These are phyloP conservation scores for Verticillium longisporum DNA, from an alignment of 2,329 filamentous ascomycete genomes.

Conservation along the genomic window DNA sequence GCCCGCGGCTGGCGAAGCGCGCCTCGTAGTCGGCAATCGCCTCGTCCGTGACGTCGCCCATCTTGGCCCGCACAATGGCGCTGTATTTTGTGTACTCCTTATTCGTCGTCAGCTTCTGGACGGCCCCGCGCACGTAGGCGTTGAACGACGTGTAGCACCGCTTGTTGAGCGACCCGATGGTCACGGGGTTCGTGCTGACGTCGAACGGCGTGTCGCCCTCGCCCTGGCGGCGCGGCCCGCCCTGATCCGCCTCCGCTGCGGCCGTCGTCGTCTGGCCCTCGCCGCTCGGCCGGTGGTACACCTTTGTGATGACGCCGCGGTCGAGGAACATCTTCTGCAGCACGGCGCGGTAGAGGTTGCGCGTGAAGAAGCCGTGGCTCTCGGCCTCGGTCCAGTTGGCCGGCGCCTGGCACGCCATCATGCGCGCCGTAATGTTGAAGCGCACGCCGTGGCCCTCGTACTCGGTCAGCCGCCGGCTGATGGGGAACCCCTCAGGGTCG, in stretches of 20 bases:
- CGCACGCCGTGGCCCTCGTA: slow-evolving; percentile 60
- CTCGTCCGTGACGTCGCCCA: slow-evolving; percentile 64
- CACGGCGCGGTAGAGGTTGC: slow-evolving; percentile 88
- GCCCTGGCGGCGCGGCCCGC: slow-evolving; percentile 6
- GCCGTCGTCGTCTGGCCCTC: slow-evolving; percentile 5
- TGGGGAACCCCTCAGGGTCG: slow-evolving; percentile 89
- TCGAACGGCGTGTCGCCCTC: slow-evolving; percentile 34
- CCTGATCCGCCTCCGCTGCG: too few species aligned
- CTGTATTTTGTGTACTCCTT: slow-evolving; percentile 52
- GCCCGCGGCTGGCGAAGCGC: slow-evolving; percentile 58
- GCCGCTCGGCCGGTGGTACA: slow-evolving; percentile 30
- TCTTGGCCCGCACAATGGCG: slow-evolving; percentile 55
- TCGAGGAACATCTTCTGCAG: slow-evolving; percentile 92
- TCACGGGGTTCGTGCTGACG: slow-evolving; percentile 67
- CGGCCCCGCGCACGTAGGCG: slow-evolving; percentile 73
- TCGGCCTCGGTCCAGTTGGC: slow-evolving; percentile 81
- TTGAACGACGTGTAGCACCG: slow-evolving; percentile 68
- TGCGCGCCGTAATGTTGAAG: slow-evolving; percentile 91
- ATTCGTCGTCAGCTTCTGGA: slow-evolving; percentile 62
- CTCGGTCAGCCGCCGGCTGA: slow-evolving; percentile 65
- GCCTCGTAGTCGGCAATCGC: slow-evolving; percentile 67
- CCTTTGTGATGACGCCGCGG: slow-evolving; percentile 62
- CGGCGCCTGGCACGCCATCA: slow-evolving; percentile 97
- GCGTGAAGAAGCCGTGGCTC: slow-evolving; percentile 80
- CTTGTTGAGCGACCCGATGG: slow-evolving; percentile 81